Percentiles rank a stretch among this genome's conserved stretches.
Conservation (phyloP, 345 rosid genomes). For the Theobroma cacao region DNA sequence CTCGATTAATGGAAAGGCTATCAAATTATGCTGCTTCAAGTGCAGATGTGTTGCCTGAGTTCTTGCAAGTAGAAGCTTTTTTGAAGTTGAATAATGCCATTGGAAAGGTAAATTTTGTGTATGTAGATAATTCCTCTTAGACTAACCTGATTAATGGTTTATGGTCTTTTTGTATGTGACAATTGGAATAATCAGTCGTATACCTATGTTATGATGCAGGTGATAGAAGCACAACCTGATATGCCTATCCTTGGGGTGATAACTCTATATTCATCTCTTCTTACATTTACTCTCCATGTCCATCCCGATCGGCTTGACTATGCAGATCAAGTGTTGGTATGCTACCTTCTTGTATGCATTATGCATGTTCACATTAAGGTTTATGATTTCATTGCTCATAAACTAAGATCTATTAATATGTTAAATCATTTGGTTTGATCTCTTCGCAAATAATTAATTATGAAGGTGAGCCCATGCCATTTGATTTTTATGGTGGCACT, state of each 20-base stretch:
- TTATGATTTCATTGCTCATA: background rate
- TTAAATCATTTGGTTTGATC: background rate
- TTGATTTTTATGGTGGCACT: background rate
- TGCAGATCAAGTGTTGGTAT: conserved; percentile 99
- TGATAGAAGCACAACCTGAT: conserved; percentile 91
- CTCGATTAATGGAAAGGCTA: conserved; percentile 97
- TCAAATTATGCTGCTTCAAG: conserved; percentile 93
- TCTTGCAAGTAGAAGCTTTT: conserved; percentile 99
- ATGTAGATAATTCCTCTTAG: background rate
- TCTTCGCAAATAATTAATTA: background rate
- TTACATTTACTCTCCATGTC: conserved; percentile 94
- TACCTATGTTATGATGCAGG: conserved; percentile 47
- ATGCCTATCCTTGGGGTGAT: conserved; percentile 95
- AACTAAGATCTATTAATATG: background rate
- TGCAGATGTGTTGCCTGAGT: conserved; percentile 86
- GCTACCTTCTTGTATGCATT: conserved; percentile 17
- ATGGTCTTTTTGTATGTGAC: background rate
- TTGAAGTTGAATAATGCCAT: conserved; percentile 94
- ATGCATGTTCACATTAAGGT: background rate
- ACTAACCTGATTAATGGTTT: background rate
- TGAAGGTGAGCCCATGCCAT: background rate
- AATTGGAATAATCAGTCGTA: background rate
- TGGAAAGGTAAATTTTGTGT: conserved; percentile 64
- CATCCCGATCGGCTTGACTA: conserved; percentile 99
- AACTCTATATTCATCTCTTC: conserved; percentile 93